phyloP scores from a whole-genome alignment of 768 basidiomycete genomes.

The Ramaria rubella region DNA sequence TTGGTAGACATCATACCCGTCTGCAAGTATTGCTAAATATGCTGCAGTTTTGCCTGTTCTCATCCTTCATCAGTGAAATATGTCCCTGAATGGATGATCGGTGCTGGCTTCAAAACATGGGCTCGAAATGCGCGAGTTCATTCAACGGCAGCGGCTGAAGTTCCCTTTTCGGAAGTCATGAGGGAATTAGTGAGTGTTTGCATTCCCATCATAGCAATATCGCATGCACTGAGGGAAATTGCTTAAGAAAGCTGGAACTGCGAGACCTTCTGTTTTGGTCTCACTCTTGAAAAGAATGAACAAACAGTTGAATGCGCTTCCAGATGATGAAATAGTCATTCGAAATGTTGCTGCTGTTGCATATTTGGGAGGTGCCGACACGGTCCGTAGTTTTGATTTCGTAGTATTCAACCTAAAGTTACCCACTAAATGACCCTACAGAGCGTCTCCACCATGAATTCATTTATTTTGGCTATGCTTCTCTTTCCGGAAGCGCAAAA shows the following conservation, averaged over 20 bases:
- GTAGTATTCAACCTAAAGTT: background rate
- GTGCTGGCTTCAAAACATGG: conserved; percentile 1
- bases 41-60: background rate
- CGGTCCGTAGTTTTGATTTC: background rate
- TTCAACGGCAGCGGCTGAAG: conserved; percentile 25
- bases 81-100: conserved; percentile 1
- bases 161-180: conserved; percentile 39
- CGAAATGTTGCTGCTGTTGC: background rate
- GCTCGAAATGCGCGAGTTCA: conserved; percentile 9
- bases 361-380: background rate
- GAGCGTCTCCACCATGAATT: background rate
- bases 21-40: conserved; percentile 12
- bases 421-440: background rate
- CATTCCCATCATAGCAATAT: background rate
- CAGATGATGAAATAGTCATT: background rate
- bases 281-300: background rate
- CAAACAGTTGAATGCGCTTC: background rate
- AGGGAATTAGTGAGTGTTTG: conserved; percentile 24
- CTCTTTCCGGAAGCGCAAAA: conserved; percentile 9
- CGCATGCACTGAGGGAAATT: background rate
- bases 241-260: background rate
- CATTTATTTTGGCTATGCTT: conserved; percentile 11
- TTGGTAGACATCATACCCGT: conserved; percentile 28
- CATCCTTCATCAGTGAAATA: conserved; percentile 1
- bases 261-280: background rate